Conservation (phyloP, 306 rosid species). For the Cicer pinnatifidum region DNA sequence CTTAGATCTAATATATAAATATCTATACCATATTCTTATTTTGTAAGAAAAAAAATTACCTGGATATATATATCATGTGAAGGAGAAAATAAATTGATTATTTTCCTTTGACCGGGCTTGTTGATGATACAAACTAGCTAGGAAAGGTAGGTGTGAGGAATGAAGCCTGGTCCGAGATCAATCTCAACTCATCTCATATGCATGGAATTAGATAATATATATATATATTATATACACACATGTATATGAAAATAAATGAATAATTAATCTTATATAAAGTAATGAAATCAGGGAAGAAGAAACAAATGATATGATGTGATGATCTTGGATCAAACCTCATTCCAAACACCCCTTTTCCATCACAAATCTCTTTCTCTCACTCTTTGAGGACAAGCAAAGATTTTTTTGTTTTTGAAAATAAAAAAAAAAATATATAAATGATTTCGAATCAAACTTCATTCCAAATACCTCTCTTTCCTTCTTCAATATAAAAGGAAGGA, state of each 20-base stretch:
- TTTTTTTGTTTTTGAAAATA: not conserved
- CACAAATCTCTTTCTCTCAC: constrained; percentile 36
- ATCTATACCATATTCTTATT: not conserved
- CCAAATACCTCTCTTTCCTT: constrained; percentile 58
- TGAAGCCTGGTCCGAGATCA: constrained; percentile 96
- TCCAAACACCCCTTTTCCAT: constrained; percentile 57
- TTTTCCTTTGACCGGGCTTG: constrained; percentile 34
- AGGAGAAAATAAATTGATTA: constrained; percentile 1
- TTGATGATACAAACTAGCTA: constrained; percentile 21
- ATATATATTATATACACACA: not conserved
- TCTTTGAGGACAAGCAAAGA: constrained; percentile 25
- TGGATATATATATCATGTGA: not conserved
- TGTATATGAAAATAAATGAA: not conserved
- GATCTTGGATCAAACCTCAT: constrained; percentile 69
- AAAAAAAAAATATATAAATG: constrained; percentile 32
- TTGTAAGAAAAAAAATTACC: not conserved
- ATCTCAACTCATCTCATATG: constrained; percentile 28
- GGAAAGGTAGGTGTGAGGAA: constrained; percentile 72
- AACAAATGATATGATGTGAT: constrained; percentile 26
- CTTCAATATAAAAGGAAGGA: constrained; percentile 28
- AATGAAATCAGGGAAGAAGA: not conserved
- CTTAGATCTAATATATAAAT: constrained; percentile 31
- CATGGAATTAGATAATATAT: constrained; percentile 8
- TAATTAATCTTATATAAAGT: not conserved
- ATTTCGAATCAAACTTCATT: constrained; percentile 74